Evolutionary conservation across 1,284 basidiomycete genomes (phyloP), one percentile per base, ranked within the genome.

Genomic region (Erythrobasidium hasegawianum): DNA sequence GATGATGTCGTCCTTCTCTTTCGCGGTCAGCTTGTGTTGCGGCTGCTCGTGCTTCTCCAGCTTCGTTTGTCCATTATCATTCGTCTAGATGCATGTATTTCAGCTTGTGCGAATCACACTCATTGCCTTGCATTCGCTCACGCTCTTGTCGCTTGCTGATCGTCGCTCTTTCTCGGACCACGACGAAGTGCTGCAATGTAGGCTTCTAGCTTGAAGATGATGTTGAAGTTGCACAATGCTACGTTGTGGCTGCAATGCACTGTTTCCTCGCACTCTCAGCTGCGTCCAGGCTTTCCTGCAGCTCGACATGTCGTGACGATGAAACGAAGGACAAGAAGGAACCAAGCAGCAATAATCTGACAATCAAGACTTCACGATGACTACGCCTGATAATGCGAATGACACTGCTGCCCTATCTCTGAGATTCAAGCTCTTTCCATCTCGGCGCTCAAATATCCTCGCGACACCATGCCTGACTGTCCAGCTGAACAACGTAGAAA

Each of bases 1-100:
- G 29, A 64, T 43, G 22, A 49, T 11, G 20, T 43, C 61, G 54
- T 64, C 61, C 33, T 52, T 43, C 29, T 64, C 61, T 57, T 40
- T 64, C 1, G 52, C 53, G 26, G 61, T 26, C 39, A 64, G 9
- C 40, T 64, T 64, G 18, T 41, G 61, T 29, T 53, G 39, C 7
- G 58, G 45, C 45, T 59, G 3, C 33, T 1, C 39, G 27, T 47
- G 26, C 33, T 14, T 2, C 11, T 16, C 1, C 43, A 1, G 11
- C 13, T 52, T 2, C 50, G 24, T 39, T 13, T 47, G 3, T 49
- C 20, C 24, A 26, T 13, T 1, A 22, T 43, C 24, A 8, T 7
- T 27, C 27, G 47, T 47, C 13, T 50, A 16, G 18, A 8, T 27
- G 13, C 27, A 20, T 49, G 16, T 27, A 7, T 45, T 13, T 58